Base-by-base conservation (phyloP, 2,329 filamentous ascomycete species). In the Apiospora malaysiana region DNA sequence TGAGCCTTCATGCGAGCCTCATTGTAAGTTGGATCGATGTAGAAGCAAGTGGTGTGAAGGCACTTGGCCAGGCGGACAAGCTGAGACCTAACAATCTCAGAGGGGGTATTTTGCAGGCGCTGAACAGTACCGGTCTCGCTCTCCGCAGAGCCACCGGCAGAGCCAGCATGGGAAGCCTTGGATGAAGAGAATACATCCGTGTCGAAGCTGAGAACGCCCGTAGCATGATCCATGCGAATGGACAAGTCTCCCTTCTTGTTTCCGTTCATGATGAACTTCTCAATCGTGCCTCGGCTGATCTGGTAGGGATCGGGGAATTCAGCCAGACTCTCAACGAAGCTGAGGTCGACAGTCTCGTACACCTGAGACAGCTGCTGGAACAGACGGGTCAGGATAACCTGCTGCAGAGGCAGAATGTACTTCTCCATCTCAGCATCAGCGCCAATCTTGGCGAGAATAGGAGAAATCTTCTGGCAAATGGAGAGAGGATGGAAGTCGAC, bases 201-300 rank as follows among this genome's bases (percentile, higher is more conserved):
- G 82, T 99, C 96, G 78, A 99, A 99, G 81, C 94, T 98, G 72
- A 99, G 90, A 68, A 98, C 93, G 72, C 96, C 94, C 69, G 95
- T 95, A 73, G 94, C 94, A 81, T 99, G 96, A 80, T 98, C 94
- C 83, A 98, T 94, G 73, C 96, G 94, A 77, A 99, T 97, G 69
- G 96, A 93, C 65, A 99, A 89, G 78, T 99, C 96, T 71, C 96
- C 96, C 90, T 99, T 99, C 91, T 99, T 99, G 89, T 97, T 98
- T 74, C 96, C 96, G 83, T 99, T 99, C 96, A 99, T 99, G 88
- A 99, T 98, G 88, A 99, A 99, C 86, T 98, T 99, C 87, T 99
- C 96, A 76, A 99, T 97, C 73, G 94, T 97, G 75, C 92, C 91
- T 69, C 93, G 91, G 74, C 90, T 93, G 76, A 98, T 94, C 84